A percentile compares a stretch with the other conserved stretches of the same genome.
Conservation (phyloP, 1,284 basidiomycete species). For the Boletus semigastroideus region DNA sequence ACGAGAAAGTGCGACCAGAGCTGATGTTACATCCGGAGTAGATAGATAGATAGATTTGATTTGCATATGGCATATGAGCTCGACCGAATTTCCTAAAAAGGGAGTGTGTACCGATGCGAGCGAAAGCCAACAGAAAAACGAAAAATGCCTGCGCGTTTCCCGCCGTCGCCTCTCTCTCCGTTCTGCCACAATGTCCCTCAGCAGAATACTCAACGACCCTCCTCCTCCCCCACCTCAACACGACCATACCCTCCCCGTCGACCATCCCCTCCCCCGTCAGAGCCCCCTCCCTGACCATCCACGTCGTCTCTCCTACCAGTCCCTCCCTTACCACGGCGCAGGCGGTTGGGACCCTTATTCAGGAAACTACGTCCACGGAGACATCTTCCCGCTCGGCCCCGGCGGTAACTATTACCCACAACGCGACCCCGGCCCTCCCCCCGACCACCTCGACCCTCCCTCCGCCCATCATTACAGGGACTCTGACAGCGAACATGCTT, state of each 20-base stretch:
- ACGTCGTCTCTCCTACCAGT: slow-evolving; percentile 36
- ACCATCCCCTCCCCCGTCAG: slow-evolving; percentile 20
- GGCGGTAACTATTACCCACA: slow-evolving; percentile 40
- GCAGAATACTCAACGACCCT: slow-evolving; percentile 73
- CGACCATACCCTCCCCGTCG: slow-evolving; percentile 26
- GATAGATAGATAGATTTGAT: too few species aligned
- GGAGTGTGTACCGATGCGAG: slow-evolving; percentile 36
- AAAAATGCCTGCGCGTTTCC: slow-evolving; percentile 36
- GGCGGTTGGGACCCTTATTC: slow-evolving; percentile 42
- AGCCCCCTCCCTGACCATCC: slow-evolving; percentile 33
- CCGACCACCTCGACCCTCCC: slow-evolving; percentile 29
- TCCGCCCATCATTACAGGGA: slow-evolving; percentile 36
- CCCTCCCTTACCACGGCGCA: slow-evolving; percentile 37
- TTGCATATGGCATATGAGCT: not conserved
- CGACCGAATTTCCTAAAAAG: slow-evolving; percentile 32
- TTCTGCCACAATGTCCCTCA: slow-evolving; percentile 61
- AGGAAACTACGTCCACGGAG: slow-evolving; percentile 40
- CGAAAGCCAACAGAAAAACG: slow-evolving; percentile 40
- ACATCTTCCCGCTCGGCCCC: slow-evolving; percentile 38
- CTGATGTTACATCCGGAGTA: slow-evolving; percentile 74
- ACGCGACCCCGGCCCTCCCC: slow-evolving; percentile 28
- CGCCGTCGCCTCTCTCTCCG: slow-evolving; percentile 32
- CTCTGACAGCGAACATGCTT: slow-evolving; percentile 40
- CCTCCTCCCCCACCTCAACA: slow-evolving; percentile 37
- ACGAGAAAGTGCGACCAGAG: slow-evolving; percentile 94